Base-by-base conservation (phyloP, 768 basidiomycete genomes). In the Pisolithus tinctorius region DNA sequence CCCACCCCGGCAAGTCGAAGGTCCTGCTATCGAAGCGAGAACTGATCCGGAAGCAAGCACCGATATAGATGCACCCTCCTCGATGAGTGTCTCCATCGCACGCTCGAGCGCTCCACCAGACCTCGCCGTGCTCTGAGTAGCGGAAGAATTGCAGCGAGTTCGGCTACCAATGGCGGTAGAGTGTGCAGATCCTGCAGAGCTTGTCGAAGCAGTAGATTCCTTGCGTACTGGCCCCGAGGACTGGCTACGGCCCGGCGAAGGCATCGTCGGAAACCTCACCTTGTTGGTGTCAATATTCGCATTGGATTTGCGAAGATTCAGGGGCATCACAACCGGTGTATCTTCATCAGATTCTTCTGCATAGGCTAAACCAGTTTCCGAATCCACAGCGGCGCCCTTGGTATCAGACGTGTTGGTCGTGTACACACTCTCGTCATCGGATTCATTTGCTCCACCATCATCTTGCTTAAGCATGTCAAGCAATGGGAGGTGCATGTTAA, bases 51-150 rank as follows among this genome's bases (percentile, higher is more conserved):
- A 68, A 17, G 68, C 68, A 13, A 68, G 68, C 36, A 69, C 54
- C 4, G 66, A 68, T 45, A 69, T 57, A 1, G 67, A 70, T 36
- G 61, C 62, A 47, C 68, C 63, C 53, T 77, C 74, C 55, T 77
- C 75, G 55, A 80, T 63, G 47, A 82, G 63, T 7, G 71, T 73
- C 56, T 78, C 79, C 74, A 84, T 70, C 30, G 76, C 75, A 44
- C 69, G 69, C 55, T 77, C 75, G 46, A 78, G 65, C 20, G 71
- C 74, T 40, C 74, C 74, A 3, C 59, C 60, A 49, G 69, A 67
- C 39, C 20, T 65, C 47, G 58, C 47, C 23, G 58, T 61, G 31
- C 56, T 54, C 39, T 71, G 66, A 1, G 65, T 70, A 23, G 58
- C 45, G 45, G 62, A 49, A 4, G 69, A 68, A 44, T 60, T 68